These are phyloP conservation scores for Floccularia luteovirens DNA, from an alignment of 768 basidiomycete genomes.

Conservation along the genomic window DNA sequence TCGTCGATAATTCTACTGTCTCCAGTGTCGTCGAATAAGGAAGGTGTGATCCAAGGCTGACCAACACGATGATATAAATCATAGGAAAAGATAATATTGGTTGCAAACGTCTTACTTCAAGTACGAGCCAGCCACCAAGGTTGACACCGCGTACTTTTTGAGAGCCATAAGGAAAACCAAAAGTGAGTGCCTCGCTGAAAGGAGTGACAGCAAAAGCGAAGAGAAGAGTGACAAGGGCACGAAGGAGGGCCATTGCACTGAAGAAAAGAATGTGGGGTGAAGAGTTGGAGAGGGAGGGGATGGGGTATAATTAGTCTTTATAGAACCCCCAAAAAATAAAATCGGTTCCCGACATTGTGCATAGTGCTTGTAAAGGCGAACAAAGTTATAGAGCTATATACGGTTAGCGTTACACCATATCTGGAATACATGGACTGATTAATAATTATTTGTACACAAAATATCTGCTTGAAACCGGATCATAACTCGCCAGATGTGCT, in stretches of 20 bases:
- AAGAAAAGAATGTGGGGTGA: too few relatives aligned
- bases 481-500: too few relatives aligned
- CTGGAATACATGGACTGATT: conserved; percentile 1
- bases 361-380: not conserved
- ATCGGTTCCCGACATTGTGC: too few relatives aligned
- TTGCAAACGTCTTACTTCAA: conserved; percentile 24
- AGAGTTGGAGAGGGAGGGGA: too few relatives aligned
- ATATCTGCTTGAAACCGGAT: too few relatives aligned
- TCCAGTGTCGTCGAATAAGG: conserved; percentile 64
- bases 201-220: conserved; percentile 9
- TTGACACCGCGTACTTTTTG: conserved; percentile 78
- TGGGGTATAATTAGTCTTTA: too few relatives aligned
- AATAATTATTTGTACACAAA: too few relatives aligned
- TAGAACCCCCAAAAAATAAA: too few relatives aligned
- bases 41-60: conserved; percentile 76
- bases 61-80: conserved; percentile 6
- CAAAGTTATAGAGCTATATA: not conserved
- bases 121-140: conserved; percentile 55
- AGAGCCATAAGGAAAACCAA: conserved; percentile 67
- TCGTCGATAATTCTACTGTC: conserved; percentile 60
- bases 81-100: conserved; percentile 1
- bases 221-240: not conserved
- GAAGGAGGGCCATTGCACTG: not conserved
- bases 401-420: not conserved
- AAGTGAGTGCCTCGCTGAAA: conserved; percentile 19